Conservation (phyloP, 176 grass and related monocot genomes). For the Oryza punctata region DNA sequence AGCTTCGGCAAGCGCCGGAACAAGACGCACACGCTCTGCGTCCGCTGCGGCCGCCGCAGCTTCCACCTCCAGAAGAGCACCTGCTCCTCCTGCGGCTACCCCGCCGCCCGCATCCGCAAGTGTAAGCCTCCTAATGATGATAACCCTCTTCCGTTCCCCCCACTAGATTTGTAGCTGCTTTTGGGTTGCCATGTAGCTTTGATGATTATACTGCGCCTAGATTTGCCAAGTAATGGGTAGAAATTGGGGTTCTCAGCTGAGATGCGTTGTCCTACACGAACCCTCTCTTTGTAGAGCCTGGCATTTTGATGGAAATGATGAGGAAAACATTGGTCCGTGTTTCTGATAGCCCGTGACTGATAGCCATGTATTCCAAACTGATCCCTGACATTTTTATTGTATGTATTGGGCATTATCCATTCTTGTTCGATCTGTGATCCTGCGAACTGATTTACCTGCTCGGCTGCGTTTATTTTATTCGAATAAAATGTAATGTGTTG, state of each 20-base stretch:
- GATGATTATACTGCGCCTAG: not conserved
- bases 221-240: not conserved
- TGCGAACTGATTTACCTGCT: not conserved
- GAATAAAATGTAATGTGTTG: not conserved
- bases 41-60: constrained; percentile 78
- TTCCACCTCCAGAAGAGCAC: constrained; percentile 98
- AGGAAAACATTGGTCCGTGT: constrained; percentile 38
- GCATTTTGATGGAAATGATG: not conserved
- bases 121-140: constrained; percentile 38
- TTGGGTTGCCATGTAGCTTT: no score
- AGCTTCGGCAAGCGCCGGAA: constrained; percentile 96
- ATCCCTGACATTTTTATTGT: not conserved
- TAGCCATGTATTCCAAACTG: not conserved
- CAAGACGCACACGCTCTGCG: constrained; percentile 98
- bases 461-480: no score
- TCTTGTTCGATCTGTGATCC: not conserved
- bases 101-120: constrained; percentile 92
- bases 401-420: not conserved
- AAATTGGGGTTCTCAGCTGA: no score
- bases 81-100: constrained; percentile 81
- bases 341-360: constrained; percentile 20
- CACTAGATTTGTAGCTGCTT: no score
- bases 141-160: no score
- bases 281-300: not conserved
- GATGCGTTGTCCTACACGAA: not conserved